phyloP scores from a whole-genome alignment of 257 asterid genomes.

The Fraxinus cuspidata region DNA sequence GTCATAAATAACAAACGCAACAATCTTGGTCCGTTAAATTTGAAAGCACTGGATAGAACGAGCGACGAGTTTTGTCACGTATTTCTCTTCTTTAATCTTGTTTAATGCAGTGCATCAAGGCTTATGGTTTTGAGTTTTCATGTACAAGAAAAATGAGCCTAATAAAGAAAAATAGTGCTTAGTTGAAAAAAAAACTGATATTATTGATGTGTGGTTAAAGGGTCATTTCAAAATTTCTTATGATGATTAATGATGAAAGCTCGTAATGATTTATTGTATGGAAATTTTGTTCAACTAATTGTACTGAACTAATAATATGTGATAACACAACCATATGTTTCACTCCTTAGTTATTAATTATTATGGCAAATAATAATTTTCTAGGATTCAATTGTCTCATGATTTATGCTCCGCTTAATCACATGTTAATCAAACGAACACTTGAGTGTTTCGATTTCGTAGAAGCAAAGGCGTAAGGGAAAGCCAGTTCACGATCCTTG shows the following conservation, averaged over 20 bases:
- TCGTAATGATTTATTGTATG: neutral
- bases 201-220: neutral
- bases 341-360: slow-evolving; percentile 4
- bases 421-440: neutral
- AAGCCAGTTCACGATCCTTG: neutral
- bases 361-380: neutral
- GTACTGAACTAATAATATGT: neutral
- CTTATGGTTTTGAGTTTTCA: neutral
- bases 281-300: neutral
- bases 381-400: neutral
- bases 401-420: neutral
- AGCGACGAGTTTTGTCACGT: neutral
- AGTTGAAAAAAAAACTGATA: neutral
- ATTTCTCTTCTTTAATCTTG: neutral
- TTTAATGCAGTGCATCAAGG: neutral
- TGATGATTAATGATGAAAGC: neutral
- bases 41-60: neutral
- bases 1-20: neutral
- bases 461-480: neutral
- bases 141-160: neutral
- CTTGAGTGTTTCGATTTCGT: neutral
- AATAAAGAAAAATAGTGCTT: neutral
- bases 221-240: neutral
- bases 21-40: neutral
- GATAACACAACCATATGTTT: slow-evolving; percentile 7